A percentile compares a stretch with the other conserved stretches of the same genome.
Conservation (phyloP, 441 rosid species). For the Aleurites moluccanus region DNA sequence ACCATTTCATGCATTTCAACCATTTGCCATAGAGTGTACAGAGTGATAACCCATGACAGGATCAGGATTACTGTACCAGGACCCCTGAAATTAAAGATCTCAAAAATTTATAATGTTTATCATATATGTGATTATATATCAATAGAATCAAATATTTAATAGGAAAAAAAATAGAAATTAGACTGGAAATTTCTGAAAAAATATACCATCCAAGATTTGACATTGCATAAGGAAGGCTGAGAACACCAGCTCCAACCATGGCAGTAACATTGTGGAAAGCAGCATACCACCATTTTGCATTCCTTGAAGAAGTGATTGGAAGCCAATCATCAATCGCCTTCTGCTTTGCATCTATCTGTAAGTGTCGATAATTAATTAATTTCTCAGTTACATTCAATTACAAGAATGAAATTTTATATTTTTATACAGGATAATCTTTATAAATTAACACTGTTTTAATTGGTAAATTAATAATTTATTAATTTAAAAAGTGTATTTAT, state of each 20-base stretch:
- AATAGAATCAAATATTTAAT: too few relatives aligned
- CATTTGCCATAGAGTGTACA: slow-evolving; percentile 93
- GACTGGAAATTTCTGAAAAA: not conserved
- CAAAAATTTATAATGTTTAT: not conserved
- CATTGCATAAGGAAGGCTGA: slow-evolving; percentile 86
- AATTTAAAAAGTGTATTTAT: too few relatives aligned
- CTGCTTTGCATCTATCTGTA: slow-evolving; percentile 37
- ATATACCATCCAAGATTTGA: slow-evolving; percentile 72
- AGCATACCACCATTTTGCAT: slow-evolving; percentile 89
- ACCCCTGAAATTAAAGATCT: slow-evolving; percentile 49
- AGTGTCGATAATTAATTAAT: not conserved
- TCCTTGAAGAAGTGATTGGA: slow-evolving; percentile 70
- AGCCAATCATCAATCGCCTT: slow-evolving; percentile 71
- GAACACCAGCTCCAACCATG: slow-evolving; percentile 93
- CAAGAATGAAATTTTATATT: not conserved
- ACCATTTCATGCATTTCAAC: slow-evolving; percentile 95
- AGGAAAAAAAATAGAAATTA: not conserved
- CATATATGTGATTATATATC: too few relatives aligned
- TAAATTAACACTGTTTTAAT: too few relatives aligned
- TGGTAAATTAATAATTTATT: too few relatives aligned
- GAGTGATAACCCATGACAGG: slow-evolving; percentile 66
- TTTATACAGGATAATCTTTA: too few relatives aligned
- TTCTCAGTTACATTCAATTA: not conserved
- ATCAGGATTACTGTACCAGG: slow-evolving; percentile 58
- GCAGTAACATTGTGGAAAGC: slow-evolving; percentile 96